Base-by-base conservation (phyloP, 306 rosid species). In the Neltuma alba region DNA sequence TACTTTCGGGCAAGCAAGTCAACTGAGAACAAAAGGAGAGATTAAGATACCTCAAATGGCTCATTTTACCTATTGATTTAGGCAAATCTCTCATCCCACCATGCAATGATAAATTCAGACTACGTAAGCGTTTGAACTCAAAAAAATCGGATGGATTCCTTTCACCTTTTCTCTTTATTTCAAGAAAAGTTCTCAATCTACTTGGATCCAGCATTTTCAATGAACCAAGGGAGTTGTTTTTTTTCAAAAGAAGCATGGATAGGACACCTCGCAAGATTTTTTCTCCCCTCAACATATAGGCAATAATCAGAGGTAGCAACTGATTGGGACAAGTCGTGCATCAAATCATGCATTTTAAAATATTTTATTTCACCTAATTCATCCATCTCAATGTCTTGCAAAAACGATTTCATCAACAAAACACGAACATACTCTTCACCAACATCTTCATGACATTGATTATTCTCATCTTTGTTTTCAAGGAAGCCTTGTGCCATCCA, bases 31-130 rank as follows among this genome's bases (percentile, higher is more conserved):
- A 3, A 7, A 25, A 18, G 9, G 71, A 40, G 5, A 77, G 6
- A 42, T 77, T 75, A 3, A 83, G 82, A 27, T 52, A 78, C 37
- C 64, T 78, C 28, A 83, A 64, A 36, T 69, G 70, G 0, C 27
- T 11, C 30, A 72, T 5, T 0, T 13, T 20, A 14, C 82, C 64
- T 14, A 47, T 40, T 34, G 72, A 57, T 4, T 65, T 10, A 0
- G 66, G 70, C 12, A 77, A 12, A 18, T 1, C 0, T 2, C 0
- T 2, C 2, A 54, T 21, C 7, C 41, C 12, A n/a, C n/a, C n/a
- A 28, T 0, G 2, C 9, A 12, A 48, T 9, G 34, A 47, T 0
- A 83, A 52, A 65, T 62, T 7, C 11, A 57, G 33, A 57, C 64
- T 9, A 2, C 0, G 15, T 2, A 57, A 11, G 9, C 33, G 16